A percentile compares a stretch with the other conserved stretches of the same genome.
phyloP scores from a whole-genome alignment of 768 basidiomycete species.

The Kwoniella bestiolae region DNA sequence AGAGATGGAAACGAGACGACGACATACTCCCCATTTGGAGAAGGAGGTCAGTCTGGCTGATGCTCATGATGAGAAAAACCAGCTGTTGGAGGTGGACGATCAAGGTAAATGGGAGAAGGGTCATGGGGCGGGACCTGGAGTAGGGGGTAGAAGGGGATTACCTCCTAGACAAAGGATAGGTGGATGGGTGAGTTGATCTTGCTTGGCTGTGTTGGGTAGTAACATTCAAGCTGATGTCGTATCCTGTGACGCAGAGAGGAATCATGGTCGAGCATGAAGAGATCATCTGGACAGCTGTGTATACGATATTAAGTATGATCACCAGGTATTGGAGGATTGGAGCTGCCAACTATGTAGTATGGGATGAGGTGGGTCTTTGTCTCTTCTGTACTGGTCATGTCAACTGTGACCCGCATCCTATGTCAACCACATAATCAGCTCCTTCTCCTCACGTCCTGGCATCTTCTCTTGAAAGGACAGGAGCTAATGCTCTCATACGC shows the following conservation, averaged over 20 bases:
- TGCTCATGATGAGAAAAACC: conserved; percentile 15
- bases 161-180: conserved; percentile 47
- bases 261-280: conserved; percentile 55
- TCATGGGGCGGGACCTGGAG: conserved; percentile 51
- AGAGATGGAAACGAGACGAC: conserved; percentile 41
- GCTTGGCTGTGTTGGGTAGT: no score
- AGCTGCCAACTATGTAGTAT: conserved; percentile 79
- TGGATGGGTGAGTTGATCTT: conserved; percentile 43
- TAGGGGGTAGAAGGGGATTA: conserved; percentile 53
- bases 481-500: background rate
- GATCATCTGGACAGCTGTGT: conserved; percentile 63
- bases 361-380: conserved; percentile 72
- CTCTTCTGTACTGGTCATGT: background rate
- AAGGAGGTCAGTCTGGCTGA: conserved; percentile 26
- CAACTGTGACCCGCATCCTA: background rate
- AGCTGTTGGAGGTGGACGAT: conserved; percentile 35
- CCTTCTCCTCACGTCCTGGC: no score
- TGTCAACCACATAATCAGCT: no score
- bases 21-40: conserved; percentile 12
- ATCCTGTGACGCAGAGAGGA: conserved; percentile 44
- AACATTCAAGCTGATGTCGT: no score
- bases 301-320: conserved; percentile 92
- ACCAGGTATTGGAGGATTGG: conserved; percentile 95
- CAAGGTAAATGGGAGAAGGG: conserved; percentile 54
- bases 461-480: no score